Conservation (phyloP, 805 yeast genomes). For the Suhomyces sp. region DNA sequence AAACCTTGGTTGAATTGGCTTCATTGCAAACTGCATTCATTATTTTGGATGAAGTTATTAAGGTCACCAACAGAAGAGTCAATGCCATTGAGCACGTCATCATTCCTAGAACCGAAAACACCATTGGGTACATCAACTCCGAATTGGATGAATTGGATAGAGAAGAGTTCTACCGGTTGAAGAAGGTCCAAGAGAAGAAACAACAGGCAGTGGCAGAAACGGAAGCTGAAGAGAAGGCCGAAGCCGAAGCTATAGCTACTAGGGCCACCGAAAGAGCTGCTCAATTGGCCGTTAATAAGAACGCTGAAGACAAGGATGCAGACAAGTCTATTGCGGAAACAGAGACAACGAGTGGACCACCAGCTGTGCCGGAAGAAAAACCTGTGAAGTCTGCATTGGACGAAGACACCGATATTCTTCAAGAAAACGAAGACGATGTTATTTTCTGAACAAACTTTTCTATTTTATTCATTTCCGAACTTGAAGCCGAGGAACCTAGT, state of each 20-base stretch:
- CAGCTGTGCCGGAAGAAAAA: slow-evolving; percentile 3
- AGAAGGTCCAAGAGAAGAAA: slow-evolving; percentile 94
- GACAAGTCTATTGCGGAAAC: too few species aligned
- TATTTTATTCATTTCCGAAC: too few species aligned
- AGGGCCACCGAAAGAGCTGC: background rate
- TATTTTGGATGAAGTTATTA: slow-evolving; percentile 94
- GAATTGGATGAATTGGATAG: slow-evolving; percentile 97
- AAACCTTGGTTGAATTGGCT: slow-evolving; percentile 92
- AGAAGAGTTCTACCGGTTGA: slow-evolving; percentile 95
- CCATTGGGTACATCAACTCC: slow-evolving; percentile 86
- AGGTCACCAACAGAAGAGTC: slow-evolving; percentile 96
- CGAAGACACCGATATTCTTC: slow-evolving; percentile 28
- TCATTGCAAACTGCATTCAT: slow-evolving; percentile 96
- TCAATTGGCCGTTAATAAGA: background rate
- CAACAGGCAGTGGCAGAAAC: slow-evolving; percentile 71
- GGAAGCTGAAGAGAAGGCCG: slow-evolving; percentile 50
- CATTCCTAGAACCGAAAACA: slow-evolving; percentile 96
- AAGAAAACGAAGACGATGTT: slow-evolving; percentile 48
- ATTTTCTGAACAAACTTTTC: slow-evolving; percentile 28
- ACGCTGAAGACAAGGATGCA: background rate
- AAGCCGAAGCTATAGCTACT: slow-evolving; percentile 14
- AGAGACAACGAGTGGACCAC: background rate
- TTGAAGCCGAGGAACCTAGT: too few species aligned
- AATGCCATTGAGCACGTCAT: slow-evolving; percentile 98
- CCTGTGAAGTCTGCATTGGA: slow-evolving; percentile 17